Conservation (phyloP, 176 grass and related monocot genomes). For the Pontederia paniculata region DNA sequence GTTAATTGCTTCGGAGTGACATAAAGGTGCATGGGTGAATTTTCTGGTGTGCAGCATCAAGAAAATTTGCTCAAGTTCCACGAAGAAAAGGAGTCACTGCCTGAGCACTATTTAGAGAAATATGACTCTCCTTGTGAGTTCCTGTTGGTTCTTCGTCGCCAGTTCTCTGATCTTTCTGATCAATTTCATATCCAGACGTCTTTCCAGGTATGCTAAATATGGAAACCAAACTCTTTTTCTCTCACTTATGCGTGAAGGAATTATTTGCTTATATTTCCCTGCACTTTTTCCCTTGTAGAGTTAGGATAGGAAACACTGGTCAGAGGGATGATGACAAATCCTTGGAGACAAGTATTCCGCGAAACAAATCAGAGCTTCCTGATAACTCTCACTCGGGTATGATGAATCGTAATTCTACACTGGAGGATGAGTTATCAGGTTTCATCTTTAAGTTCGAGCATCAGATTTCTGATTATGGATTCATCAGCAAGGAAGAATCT, state of each 20-base stretch:
- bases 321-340: neutral
- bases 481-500: neutral
- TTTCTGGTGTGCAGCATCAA: too few species aligned
- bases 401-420: neutral
- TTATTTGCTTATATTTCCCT: constrained; percentile 6
- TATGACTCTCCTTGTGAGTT: constrained; percentile 15
- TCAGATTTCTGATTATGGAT: constrained; percentile 24
- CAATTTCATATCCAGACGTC: constrained; percentile 20
- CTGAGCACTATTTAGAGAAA: neutral
- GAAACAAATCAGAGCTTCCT: neutral
- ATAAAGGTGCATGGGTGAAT: too few species aligned
- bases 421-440: constrained; percentile 4
- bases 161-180: constrained; percentile 24
- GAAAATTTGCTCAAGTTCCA: too few species aligned
- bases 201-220: constrained; percentile 22
- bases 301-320: neutral
- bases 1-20: too few species aligned
- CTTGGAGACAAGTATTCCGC: neutral
- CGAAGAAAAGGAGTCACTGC: too few species aligned
- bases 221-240: neutral
- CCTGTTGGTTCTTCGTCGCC: constrained; percentile 18
- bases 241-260: neutral
- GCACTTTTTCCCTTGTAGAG: neutral
- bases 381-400: neutral
- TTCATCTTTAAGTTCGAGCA: constrained; percentile 65